Conservation (phyloP, 148 eudicot species). For the Amaranthus cruentus region DNA sequence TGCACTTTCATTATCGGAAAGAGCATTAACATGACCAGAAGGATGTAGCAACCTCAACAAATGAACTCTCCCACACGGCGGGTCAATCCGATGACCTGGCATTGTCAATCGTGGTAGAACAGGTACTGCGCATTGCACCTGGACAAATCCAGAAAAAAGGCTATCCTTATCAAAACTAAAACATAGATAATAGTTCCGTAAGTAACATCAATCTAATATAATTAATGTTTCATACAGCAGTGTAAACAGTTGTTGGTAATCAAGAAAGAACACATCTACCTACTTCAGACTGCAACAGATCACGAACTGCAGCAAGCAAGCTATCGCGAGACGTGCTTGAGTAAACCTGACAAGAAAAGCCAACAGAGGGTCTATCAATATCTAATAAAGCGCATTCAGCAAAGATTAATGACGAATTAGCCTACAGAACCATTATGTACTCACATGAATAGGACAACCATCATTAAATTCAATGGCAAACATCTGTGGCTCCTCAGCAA, state of each 20-base stretch:
- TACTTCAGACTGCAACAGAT: slow-evolving; percentile 94
- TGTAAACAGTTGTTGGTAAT: slow-evolving; percentile 11
- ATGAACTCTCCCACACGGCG: slow-evolving; percentile 88
- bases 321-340: slow-evolving; percentile 97
- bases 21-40: slow-evolving; percentile 37
- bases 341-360: slow-evolving; percentile 63
- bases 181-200: background rate
- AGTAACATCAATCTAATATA: slow-evolving; percentile 3
- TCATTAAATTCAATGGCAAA: slow-evolving; percentile 94
- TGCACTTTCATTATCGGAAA: slow-evolving; percentile 63
- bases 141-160: slow-evolving; percentile 29
- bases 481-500: slow-evolving; percentile 99
- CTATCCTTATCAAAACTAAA: slow-evolving; percentile 12
- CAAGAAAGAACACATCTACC: slow-evolving; percentile 45
- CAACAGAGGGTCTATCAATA: slow-evolving; percentile 7
- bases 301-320: slow-evolving; percentile 94
- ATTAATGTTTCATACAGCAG: background rate
- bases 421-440: slow-evolving; percentile 17
- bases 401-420: background rate
- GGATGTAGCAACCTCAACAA: slow-evolving; percentile 40
- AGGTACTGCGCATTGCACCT: slow-evolving; percentile 91
- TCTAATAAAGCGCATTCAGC: slow-evolving; percentile 14
- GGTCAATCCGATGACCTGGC: slow-evolving; percentile 99
- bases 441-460: slow-evolving; percentile 93
- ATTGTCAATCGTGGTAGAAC: slow-evolving; percentile 85